These are phyloP conservation scores for Agrocybe praecox DNA, from an alignment of 768 basidiomycete species.

Conservation along the genomic window DNA sequence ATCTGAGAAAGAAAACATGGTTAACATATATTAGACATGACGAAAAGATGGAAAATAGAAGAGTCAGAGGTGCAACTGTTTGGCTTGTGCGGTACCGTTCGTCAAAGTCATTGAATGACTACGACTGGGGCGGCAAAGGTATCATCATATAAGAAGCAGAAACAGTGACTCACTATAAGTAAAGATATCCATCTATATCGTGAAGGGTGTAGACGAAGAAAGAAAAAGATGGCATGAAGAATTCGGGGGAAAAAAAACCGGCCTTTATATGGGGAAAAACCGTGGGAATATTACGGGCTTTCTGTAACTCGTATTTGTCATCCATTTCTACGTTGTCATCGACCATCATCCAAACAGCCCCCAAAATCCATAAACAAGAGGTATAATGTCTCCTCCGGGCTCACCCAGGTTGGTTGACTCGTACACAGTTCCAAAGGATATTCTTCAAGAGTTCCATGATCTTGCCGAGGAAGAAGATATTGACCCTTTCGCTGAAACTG, in stretches of 20 bases:
- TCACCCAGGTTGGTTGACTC: slow-evolving; percentile 84
- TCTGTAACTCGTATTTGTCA: slow-evolving; percentile 29
- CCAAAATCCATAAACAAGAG: slow-evolving; percentile 24
- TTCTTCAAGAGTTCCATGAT: slow-evolving; percentile 91
- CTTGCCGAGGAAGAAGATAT: slow-evolving; percentile 92
- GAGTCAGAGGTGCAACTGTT: slow-evolving; percentile 66
- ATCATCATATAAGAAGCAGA: slow-evolving; percentile 46
- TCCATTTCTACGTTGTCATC: slow-evolving; percentile 19
- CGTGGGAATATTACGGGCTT: slow-evolving; percentile 33
- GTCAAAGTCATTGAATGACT: slow-evolving; percentile 56
- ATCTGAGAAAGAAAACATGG: background rate
- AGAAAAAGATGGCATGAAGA: slow-evolving; percentile 3
- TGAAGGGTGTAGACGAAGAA: slow-evolving; percentile 1
- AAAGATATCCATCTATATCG: background rate
- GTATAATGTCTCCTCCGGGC: slow-evolving; percentile 59
- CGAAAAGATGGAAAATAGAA: slow-evolving; percentile 7
- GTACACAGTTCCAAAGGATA: slow-evolving; percentile 90
- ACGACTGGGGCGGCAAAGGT: slow-evolving; percentile 80
- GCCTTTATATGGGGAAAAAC: slow-evolving; percentile 10
- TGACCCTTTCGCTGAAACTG: slow-evolving; percentile 92
- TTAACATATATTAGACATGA: slow-evolving; percentile 3
- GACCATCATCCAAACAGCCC: slow-evolving; percentile 21
- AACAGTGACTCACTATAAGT: slow-evolving; percentile 18
- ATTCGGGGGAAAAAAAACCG: slow-evolving; percentile 21
- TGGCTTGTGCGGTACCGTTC: slow-evolving; percentile 74